Evolutionary conservation across 352 stramenopile genomes (phyloP).

Genomic region (Pythium sukuiense): DNA sequence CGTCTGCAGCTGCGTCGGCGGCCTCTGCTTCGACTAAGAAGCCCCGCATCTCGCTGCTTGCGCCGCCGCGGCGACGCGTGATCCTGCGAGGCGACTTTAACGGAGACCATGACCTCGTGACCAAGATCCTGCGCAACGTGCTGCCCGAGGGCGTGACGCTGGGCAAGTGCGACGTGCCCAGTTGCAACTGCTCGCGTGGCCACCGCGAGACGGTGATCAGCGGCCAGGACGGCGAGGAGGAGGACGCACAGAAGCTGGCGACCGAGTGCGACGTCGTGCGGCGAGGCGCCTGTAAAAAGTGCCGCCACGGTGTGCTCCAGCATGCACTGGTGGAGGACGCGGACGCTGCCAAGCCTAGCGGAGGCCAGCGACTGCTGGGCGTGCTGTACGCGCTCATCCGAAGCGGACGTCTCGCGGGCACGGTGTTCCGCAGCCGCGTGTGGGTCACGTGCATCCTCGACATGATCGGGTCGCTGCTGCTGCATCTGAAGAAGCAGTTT

Average conservation of each 20-base stretch:
- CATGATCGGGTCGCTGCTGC: conserved; percentile 46
- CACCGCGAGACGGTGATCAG: conserved; percentile 32
- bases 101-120: conserved; percentile 39
- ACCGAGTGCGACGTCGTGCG: conserved; percentile 34
- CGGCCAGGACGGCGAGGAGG: conserved; percentile 16
- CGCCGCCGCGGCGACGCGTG: conserved; percentile 15
- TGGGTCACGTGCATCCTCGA: conserved; percentile 57
- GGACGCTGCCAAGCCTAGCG: conserved; percentile 38
- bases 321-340: conserved; percentile 53
- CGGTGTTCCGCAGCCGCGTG: conserved; percentile 59
- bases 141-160: conserved; percentile 57
- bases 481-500: conserved; percentile 58
- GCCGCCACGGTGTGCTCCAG: conserved; percentile 70
- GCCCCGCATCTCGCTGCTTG: conserved; percentile 19
- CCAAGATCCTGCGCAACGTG: conserved; percentile 42
- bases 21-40: background rate
- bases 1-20: conserved; percentile 10
- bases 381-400: conserved; percentile 61
- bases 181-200: conserved; percentile 55
- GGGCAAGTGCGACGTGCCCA: conserved; percentile 54
- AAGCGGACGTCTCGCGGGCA: conserved; percentile 47
- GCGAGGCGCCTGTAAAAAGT: conserved; percentile 50
- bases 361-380: conserved; percentile 62
- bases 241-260: conserved; percentile 25
- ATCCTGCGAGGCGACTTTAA: conserved; percentile 26